phyloP scores from a whole-genome alignment of 2,329 filamentous ascomycete genomes.

The Metarhizium brunneum region DNA sequence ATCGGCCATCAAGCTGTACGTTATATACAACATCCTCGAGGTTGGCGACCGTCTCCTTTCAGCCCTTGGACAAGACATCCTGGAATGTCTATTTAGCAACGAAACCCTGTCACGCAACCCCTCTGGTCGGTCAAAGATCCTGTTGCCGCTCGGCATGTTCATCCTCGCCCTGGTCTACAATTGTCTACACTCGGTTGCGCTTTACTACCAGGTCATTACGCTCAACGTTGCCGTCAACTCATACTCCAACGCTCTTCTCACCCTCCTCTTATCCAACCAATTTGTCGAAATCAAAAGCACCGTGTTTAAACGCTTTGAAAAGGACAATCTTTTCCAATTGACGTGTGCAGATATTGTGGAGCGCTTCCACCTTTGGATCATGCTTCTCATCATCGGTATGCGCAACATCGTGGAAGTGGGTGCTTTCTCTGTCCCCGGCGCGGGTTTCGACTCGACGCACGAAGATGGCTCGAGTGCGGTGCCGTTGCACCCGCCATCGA shows the following conservation, averaged over 20 bases:
- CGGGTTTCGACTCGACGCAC: conserved; percentile 37
- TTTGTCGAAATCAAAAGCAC: conserved; percentile 98
- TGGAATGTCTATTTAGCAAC: conserved; percentile 89
- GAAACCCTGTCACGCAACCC: conserved; percentile 84
- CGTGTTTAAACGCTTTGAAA: conserved; percentile 98
- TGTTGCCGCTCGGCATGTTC: conserved; percentile 88
- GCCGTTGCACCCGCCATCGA: conserved; percentile 59
- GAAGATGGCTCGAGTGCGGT: conserved; percentile 42
- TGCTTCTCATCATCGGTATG: conserved; percentile 91
- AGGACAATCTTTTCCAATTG: conserved; percentile 93
- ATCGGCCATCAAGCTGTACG: conserved; percentile 94
- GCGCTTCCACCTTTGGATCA: conserved; percentile 94
- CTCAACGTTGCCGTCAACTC: conserved; percentile 98
- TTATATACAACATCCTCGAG: conserved; percentile 97
- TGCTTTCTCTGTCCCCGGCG: conserved; percentile 58
- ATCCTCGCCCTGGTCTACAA: conserved; percentile 79
- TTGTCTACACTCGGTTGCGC: conserved; percentile 71
- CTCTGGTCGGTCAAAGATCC: conserved; percentile 82
- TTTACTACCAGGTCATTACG: conserved; percentile 97
- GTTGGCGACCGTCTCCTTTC: conserved; percentile 83
- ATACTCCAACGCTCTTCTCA: conserved; percentile 91
- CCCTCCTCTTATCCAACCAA: conserved; percentile 89
- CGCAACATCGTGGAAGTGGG: conserved; percentile 95
- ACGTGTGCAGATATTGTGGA: conserved; percentile 96
- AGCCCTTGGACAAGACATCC: conserved; percentile 87